Conservation (phyloP, 176 grass and related monocot genomes). For the Oryza brachyantha region DNA sequence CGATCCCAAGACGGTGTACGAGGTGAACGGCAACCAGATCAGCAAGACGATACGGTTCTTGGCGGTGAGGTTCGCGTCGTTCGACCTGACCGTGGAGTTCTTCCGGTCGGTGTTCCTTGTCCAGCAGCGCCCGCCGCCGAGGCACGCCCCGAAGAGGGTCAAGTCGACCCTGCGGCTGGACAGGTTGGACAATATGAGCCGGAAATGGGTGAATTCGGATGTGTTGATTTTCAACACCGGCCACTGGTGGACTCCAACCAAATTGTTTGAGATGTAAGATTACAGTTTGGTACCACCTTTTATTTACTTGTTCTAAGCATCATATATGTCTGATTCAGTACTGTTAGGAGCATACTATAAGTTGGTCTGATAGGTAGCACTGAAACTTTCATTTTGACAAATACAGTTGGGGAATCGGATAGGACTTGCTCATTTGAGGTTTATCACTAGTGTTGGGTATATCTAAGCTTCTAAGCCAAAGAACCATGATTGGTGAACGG, state of each 20-base stretch:
- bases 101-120: constrained; percentile 89
- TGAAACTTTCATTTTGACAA: neutral
- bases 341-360: neutral
- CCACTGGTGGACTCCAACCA: constrained; percentile 92
- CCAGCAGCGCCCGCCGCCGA: constrained; percentile 54
- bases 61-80: constrained; percentile 62
- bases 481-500: neutral
- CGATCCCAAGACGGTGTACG: constrained; percentile 67
- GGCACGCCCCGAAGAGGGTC: constrained; percentile 75
- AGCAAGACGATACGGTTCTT: constrained; percentile 71
- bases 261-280: constrained; percentile 90
- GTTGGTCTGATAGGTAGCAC: neutral
- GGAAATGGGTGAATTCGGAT: constrained; percentile 77
- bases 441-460: neutral
- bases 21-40: constrained; percentile 85
- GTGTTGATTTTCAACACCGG: constrained; percentile 95
- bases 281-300: neutral
- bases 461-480: neutral
- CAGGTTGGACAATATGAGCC: constrained; percentile 70
- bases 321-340: neutral
- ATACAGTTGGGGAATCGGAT: neutral
- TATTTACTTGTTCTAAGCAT: neutral
- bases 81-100: constrained; percentile 82
- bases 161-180: constrained; percentile 62
- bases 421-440: neutral